Percentiles rank a stretch among this genome's conserved stretches.
Conservation (phyloP, 1,284 basidiomycete genomes). For the Ganoderma lucidum region DNA sequence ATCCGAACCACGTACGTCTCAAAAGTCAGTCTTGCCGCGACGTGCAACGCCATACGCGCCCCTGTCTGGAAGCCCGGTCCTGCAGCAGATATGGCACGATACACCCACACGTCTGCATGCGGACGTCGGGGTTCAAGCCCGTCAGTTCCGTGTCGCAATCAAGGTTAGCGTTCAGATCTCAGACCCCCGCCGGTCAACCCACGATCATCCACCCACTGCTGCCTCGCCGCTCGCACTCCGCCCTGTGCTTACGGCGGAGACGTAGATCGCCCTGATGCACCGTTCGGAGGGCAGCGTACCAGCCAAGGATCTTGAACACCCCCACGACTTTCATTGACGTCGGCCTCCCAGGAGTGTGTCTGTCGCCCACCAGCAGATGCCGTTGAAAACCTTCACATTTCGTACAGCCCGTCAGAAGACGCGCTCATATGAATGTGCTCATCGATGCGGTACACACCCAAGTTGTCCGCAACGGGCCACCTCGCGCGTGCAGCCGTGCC, state of each 20-base stretch:
- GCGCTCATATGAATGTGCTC: background rate
- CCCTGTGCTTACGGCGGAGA: background rate
- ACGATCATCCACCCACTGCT: conserved; percentile 8
- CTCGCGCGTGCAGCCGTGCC: conserved; percentile 1
- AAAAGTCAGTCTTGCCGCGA: background rate
- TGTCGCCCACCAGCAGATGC: conserved; percentile 1
- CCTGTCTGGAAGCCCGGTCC: conserved; percentile 4
- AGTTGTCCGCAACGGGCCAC: background rate
- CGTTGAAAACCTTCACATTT: conserved; percentile 1
- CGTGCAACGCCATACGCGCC: background rate
- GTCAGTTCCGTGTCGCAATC: conserved; percentile 6
- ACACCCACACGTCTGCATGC: conserved; percentile 1
- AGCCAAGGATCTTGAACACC: background rate
- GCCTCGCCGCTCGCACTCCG: conserved; percentile 7
- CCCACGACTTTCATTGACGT: conserved; percentile 3
- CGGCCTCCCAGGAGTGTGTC: conserved; percentile 3
- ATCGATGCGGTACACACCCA: background rate
- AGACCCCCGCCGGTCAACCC: conserved; percentile 2
- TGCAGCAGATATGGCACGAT: background rate
- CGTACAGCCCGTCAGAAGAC: background rate
- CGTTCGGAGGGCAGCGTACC: background rate
- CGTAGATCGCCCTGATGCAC: conserved; percentile 4
- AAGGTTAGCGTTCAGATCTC: conserved; percentile 9
- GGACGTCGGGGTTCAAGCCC: background rate
- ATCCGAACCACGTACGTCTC: background rate